phyloP scores from a whole-genome alignment of 345 rosid species.

The Hibiscus syriacus region DNA sequence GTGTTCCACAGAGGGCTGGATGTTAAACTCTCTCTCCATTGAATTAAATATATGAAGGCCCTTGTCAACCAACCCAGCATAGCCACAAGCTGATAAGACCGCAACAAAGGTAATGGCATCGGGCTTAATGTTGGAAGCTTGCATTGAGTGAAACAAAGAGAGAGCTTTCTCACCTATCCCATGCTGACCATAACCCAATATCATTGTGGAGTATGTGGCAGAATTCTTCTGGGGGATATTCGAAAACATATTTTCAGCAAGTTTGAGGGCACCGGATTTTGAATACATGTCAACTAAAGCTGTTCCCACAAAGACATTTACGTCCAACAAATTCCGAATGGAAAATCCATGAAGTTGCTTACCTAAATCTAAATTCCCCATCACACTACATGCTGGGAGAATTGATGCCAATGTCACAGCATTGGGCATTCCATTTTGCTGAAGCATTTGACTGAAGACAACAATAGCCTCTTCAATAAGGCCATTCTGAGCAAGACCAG shows the following conservation, averaged over 20 bases:
- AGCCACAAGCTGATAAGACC: slow-evolving; percentile 73
- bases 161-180: slow-evolving; percentile 77
- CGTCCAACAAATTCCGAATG: slow-evolving; percentile 51
- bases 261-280: slow-evolving; percentile 55
- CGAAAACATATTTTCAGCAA: slow-evolving; percentile 55
- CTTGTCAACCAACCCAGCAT: slow-evolving; percentile 69
- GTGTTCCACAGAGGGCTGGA: slow-evolving; percentile 61
- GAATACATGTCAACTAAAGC: slow-evolving; percentile 87
- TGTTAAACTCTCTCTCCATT: slow-evolving; percentile 49
- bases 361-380: slow-evolving; percentile 56
- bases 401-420: slow-evolving; percentile 67
- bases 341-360: slow-evolving; percentile 79
- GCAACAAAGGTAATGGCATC: slow-evolving; percentile 76
- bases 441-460: slow-evolving; percentile 54
- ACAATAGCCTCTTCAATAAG: slow-evolving; percentile 47
- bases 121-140: slow-evolving; percentile 37
- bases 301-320: slow-evolving; percentile 62
- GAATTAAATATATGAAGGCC: slow-evolving; percentile 63
- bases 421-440: slow-evolving; percentile 50
- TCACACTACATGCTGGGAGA: slow-evolving; percentile 68
- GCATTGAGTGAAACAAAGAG: slow-evolving; percentile 65
- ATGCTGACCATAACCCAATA: slow-evolving; percentile 77
- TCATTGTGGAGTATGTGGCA: slow-evolving; percentile 79
- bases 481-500: slow-evolving; percentile 74
- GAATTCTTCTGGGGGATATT: slow-evolving; percentile 48